phyloP scores from a whole-genome alignment of 441 rosid genomes.

The Omphalea diandra region DNA sequence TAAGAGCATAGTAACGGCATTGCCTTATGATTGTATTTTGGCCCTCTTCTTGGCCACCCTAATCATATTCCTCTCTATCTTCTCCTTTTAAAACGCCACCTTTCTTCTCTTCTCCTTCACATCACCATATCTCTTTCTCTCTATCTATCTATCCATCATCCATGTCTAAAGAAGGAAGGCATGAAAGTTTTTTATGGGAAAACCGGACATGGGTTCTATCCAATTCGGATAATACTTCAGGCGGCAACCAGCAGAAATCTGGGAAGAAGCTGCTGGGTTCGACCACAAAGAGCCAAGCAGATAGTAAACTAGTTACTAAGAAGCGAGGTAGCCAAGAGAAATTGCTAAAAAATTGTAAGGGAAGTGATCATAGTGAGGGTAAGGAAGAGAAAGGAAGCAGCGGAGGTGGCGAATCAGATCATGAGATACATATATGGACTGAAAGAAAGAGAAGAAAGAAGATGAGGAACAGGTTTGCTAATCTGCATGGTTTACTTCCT shows the following conservation, averaged over 20 bases:
- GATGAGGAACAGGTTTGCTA: conserved; percentile 79
- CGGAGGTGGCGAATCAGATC: conserved; percentile 40
- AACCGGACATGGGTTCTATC: conserved; percentile 37
- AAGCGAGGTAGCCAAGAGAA: background rate
- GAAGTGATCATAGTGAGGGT: background rate
- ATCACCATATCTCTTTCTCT: conserved; percentile 10
- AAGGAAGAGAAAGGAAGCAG: background rate
- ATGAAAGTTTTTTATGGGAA: conserved; percentile 36
- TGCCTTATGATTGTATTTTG: conserved; percentile 21
- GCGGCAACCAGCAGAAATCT: conserved; percentile 14
- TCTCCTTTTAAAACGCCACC: conserved; percentile 29
- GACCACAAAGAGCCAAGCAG: conserved; percentile 15
- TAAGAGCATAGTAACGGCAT: background rate
- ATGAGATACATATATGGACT: conserved; percentile 70
- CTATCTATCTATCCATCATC: background rate
- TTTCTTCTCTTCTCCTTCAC: conserved; percentile 17
- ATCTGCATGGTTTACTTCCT: conserved; percentile 82
- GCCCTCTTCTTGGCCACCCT: conserved; percentile 13
- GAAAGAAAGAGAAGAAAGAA: conserved; percentile 90
- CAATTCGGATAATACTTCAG: conserved; percentile 36
- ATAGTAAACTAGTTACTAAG: background rate
- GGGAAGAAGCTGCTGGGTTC: conserved; percentile 17
- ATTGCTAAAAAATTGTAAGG: conserved; percentile 21
- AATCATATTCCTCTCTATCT: conserved; percentile 18
- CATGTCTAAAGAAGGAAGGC: conserved; percentile 32